phyloP scores from a whole-genome alignment of 2,329 filamentous ascomycete species.

The Zasmidium cellare region DNA sequence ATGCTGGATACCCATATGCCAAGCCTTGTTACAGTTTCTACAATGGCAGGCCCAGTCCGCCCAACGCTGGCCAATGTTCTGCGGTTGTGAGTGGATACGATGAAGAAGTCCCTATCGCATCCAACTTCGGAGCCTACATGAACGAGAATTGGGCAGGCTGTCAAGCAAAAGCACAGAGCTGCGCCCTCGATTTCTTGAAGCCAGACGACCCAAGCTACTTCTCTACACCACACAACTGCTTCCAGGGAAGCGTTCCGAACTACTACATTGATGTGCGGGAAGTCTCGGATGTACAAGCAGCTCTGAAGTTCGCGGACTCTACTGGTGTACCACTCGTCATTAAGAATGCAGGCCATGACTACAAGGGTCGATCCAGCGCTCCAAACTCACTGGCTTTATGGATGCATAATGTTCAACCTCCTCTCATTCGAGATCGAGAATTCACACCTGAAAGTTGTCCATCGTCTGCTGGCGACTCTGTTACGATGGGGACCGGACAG shows the following conservation, averaged over 20 bases:
- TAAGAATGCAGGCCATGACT: constrained; percentile 31
- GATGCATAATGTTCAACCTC: constrained; percentile 5
- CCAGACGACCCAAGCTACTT: constrained; percentile 2
- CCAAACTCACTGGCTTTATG: constrained; percentile 26
- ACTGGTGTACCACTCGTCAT: constrained; percentile 24
- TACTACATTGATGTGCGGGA: neutral
- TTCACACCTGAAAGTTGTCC: constrained; percentile 42
- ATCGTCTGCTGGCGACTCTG: constrained; percentile 42
- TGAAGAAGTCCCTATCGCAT: constrained; percentile 8
- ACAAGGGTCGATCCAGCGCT: constrained; percentile 20
- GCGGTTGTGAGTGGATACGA: constrained; percentile 7
- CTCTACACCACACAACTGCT: constrained; percentile 1
- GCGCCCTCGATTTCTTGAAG: constrained; percentile 11
- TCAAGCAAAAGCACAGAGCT: constrained; percentile 8
- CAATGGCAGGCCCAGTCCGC: neutral
- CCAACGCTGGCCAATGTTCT: constrained; percentile 8
- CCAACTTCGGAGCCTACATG: constrained; percentile 9
- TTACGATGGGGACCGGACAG: constrained; percentile 29
- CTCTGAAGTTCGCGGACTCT: constrained; percentile 22
- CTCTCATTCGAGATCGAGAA: constrained; percentile 40
- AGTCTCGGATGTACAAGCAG: neutral
- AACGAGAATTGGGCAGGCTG: constrained; percentile 15
- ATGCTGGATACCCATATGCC: constrained; percentile 5
- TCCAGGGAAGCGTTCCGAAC: constrained; percentile 16
- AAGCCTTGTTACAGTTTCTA: constrained; percentile 13